Evolutionary conservation across 257 asterid species (phyloP).

Genomic region (Lycium ferocissimum): DNA sequence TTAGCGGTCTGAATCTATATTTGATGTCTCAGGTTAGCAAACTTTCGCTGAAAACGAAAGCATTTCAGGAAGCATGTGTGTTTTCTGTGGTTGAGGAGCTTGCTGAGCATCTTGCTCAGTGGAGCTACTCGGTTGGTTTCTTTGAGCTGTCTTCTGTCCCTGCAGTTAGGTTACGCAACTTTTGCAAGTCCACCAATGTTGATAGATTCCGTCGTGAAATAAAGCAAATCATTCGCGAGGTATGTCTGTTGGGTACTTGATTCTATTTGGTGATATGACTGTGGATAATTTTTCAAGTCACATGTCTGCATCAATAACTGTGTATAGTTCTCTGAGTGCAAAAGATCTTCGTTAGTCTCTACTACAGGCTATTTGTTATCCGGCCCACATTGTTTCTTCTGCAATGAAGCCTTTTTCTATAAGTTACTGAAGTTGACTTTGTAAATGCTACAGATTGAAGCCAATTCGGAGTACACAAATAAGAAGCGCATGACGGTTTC

Average conservation of each 20-base stretch:
- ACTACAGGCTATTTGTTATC: neutral
- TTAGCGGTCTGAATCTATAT: slow-evolving; percentile 28
- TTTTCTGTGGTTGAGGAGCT: slow-evolving; percentile 85
- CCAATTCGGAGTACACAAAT: slow-evolving; percentile 75
- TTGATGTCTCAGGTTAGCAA: slow-evolving; percentile 71
- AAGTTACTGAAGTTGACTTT: slow-evolving; percentile 36
- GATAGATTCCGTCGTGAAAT: slow-evolving; percentile 88
- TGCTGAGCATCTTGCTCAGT: slow-evolving; percentile 86
- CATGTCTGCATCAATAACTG: neutral
- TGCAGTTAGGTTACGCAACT: slow-evolving; percentile 68
- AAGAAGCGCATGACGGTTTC: slow-evolving; percentile 68
- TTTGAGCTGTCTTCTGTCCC: slow-evolving; percentile 85
- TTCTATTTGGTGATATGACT: neutral
- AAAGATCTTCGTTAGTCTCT: neutral
- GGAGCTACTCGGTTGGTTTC: slow-evolving; percentile 90
- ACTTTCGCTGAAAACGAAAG: slow-evolving; percentile 73
- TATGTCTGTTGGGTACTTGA: slow-evolving; percentile 35
- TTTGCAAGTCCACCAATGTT: slow-evolving; percentile 85
- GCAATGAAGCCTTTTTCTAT: slow-evolving; percentile 19
- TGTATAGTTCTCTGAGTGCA: neutral
- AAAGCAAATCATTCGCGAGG: slow-evolving; percentile 78
- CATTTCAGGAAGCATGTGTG: slow-evolving; percentile 94
- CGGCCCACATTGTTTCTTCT: slow-evolving; percentile 11
- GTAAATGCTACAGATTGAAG: slow-evolving; percentile 64
- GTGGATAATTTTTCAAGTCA: neutral